Evolutionary conservation across 352 stramenopile species (phyloP).

Genomic region (Phytophthora sansomeana): DNA sequence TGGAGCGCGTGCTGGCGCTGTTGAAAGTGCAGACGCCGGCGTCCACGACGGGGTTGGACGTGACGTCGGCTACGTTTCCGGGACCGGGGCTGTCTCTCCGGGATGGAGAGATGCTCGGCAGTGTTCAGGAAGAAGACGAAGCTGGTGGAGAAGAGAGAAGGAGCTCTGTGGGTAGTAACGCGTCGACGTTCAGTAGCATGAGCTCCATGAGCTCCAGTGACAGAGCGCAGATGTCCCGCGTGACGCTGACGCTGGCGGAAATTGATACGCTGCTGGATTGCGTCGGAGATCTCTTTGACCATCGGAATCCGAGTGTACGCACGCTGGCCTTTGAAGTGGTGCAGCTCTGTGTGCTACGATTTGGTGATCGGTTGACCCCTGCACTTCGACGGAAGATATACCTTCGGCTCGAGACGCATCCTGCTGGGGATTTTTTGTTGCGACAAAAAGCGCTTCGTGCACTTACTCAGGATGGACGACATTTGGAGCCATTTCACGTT

Average conservation of each 20-base stretch:
- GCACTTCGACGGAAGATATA: conserved; percentile 65
- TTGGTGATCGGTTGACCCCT: conserved; percentile 55
- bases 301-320: conserved; percentile 74
- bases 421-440: conserved; percentile 59
- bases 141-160: conserved; percentile 16
- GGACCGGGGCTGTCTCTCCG: conserved; percentile 17
- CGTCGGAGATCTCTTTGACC: conserved; percentile 74
- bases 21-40: conserved; percentile 34
- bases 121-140: conserved; percentile 38
- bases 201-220: conserved; percentile 26
- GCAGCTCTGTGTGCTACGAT: conserved; percentile 71
- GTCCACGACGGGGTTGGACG: conserved; percentile 1
- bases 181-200: conserved; percentile 27
- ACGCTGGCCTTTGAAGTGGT: conserved; percentile 80
- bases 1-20: conserved; percentile 66
- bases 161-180: conserved; percentile 8
- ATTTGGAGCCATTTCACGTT: conserved; percentile 70
- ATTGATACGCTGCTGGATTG: conserved; percentile 74
- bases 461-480: conserved; percentile 69
- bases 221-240: conserved; percentile 11
- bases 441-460: conserved; percentile 73
- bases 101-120: conserved; percentile 26
- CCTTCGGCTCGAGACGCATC: conserved; percentile 55
- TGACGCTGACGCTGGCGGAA: conserved; percentile 43
- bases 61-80: conserved; percentile 42